These are phyloP conservation scores for Gossypium herbaceum DNA, from an alignment of 345 rosid genomes.

Conservation along the genomic window DNA sequence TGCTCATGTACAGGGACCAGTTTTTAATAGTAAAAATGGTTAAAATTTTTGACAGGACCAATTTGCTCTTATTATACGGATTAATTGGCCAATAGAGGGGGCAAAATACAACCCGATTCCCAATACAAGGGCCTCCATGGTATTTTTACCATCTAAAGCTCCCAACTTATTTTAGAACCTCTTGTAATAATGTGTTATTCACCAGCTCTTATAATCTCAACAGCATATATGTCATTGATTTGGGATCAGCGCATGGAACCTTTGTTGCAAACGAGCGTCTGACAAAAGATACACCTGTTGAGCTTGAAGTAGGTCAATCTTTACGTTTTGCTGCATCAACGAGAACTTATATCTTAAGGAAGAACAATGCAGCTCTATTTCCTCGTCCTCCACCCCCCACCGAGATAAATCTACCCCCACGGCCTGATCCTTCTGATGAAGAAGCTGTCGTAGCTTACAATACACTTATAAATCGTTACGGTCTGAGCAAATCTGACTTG, in stretches of 20 bases:
- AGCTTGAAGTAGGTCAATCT: conserved; percentile 76
- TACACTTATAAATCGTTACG: conserved; percentile 77
- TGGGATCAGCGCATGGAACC: conserved; percentile 81
- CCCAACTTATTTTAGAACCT: not conserved
- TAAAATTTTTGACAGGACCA: too few relatives aligned
- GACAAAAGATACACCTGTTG: conserved; percentile 62
- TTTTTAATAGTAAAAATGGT: too few relatives aligned
- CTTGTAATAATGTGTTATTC: not conserved
- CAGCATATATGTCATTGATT: conserved; percentile 74
- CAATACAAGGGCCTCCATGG: too few relatives aligned
- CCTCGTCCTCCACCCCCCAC: conserved; percentile 49
- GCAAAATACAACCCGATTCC: too few relatives aligned
- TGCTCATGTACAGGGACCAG: too few relatives aligned
- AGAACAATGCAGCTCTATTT: conserved; percentile 62
- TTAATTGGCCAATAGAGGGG: too few relatives aligned
- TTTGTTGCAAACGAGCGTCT: conserved; percentile 91
- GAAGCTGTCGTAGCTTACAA: conserved; percentile 83
- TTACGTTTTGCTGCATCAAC: conserved; percentile 93
- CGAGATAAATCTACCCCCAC: conserved; percentile 68
- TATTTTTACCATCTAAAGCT: not conserved
- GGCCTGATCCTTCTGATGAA: conserved; percentile 79
- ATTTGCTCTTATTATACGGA: too few relatives aligned
- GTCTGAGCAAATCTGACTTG: conserved; percentile 41
- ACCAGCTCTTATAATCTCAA: not conserved
- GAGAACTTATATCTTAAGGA: conserved; percentile 69